Evolutionary conservation across 108 stramenopile species (phyloP).

Genomic region (Cyclotella baltica): DNA sequence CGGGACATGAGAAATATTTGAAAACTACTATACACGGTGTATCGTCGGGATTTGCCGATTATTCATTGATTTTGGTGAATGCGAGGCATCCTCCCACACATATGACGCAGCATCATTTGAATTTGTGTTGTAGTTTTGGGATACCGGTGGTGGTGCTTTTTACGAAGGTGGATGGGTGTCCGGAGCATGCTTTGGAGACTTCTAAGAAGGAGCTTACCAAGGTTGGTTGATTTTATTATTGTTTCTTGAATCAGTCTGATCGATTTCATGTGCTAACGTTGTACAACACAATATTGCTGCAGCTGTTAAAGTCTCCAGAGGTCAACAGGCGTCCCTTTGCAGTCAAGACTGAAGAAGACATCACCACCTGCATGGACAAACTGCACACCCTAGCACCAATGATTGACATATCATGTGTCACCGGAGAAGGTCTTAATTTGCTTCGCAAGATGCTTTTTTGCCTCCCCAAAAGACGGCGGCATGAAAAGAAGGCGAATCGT

Average conservation of each 20-base stretch:
- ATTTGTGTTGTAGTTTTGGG: slow-evolving; percentile 95
- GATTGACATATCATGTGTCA: slow-evolving; percentile 96
- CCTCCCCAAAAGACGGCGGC: slow-evolving; percentile 84
- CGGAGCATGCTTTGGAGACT: slow-evolving; percentile 91
- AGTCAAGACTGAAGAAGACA: slow-evolving; percentile 84
- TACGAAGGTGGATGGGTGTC: slow-evolving; percentile 98
- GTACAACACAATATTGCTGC: neutral
- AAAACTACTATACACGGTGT: slow-evolving; percentile 99
- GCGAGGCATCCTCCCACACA: slow-evolving; percentile 97
- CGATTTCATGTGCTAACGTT: neutral
- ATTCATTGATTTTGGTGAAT: slow-evolving; percentile 94
- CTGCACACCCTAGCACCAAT: slow-evolving; percentile 93
- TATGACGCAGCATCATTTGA: slow-evolving; percentile 99
- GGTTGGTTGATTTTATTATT: neutral
- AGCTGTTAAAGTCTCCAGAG: slow-evolving; percentile 72
- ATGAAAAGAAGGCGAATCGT: slow-evolving; percentile 82
- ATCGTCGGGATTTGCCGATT: slow-evolving; percentile 95
- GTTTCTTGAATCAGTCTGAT: neutral
- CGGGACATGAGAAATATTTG: slow-evolving; percentile 99
- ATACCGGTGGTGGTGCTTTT: slow-evolving; percentile 94
- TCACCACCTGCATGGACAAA: slow-evolving; percentile 89
- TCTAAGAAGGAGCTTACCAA: slow-evolving; percentile 85
- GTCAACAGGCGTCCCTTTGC: slow-evolving; percentile 80
- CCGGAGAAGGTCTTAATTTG: slow-evolving; percentile 94
- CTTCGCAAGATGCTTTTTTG: slow-evolving; percentile 91